Evolutionary conservation across 148 eudicot genomes (phyloP).

Genomic region (Rhododendron molle): DNA sequence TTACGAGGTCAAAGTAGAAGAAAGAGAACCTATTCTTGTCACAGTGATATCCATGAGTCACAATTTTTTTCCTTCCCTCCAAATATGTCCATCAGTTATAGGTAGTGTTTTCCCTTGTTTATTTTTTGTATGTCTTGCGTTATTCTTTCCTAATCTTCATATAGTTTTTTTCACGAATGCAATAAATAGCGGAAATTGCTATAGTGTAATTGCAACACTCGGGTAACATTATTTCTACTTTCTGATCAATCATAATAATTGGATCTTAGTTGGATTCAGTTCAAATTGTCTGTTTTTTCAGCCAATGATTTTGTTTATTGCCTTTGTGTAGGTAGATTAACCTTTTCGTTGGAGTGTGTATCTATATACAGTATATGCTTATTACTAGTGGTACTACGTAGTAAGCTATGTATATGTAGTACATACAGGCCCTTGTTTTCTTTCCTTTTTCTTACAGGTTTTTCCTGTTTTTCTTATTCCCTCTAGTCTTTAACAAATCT

Average conservation of each 20-base stretch:
- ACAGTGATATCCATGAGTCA: too few relatives aligned
- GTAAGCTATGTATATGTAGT: too few relatives aligned
- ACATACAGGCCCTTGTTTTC: too few relatives aligned
- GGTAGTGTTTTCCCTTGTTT: background rate
- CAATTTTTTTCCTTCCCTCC: background rate
- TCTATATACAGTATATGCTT: too few relatives aligned
- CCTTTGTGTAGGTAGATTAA: background rate
- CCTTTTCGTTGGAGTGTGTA: background rate
- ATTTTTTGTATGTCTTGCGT: background rate
- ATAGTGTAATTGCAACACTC: background rate
- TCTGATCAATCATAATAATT: background rate
- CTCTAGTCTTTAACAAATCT: too few relatives aligned
- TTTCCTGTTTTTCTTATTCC: too few relatives aligned
- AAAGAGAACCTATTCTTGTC: background rate
- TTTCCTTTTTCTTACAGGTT: too few relatives aligned
- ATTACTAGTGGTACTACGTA: too few relatives aligned
- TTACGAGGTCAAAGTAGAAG: slow-evolving; percentile 72
- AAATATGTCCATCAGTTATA: background rate
- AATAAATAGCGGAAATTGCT: background rate
- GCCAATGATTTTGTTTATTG: background rate
- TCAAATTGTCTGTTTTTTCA: background rate
- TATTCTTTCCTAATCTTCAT: background rate
- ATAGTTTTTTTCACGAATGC: background rate
- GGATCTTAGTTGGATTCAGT: background rate
- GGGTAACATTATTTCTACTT: background rate